Percentiles rank a stretch among this genome's conserved stretches.
Evolutionary conservation across 1,284 basidiomycete species (phyloP).

Genomic region (Tilletia caries): DNA sequence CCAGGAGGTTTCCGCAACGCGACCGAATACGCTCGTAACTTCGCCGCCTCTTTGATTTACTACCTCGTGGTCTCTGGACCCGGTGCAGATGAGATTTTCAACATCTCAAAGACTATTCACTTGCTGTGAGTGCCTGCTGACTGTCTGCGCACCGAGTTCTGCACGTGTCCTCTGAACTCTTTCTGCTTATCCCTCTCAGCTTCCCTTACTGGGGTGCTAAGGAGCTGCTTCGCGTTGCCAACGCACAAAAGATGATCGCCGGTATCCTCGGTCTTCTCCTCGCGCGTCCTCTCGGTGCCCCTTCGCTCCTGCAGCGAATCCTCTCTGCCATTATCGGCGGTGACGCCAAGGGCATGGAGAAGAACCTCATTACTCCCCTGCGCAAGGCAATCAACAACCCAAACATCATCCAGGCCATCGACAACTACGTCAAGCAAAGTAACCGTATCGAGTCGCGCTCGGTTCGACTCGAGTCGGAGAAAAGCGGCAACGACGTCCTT

Average conservation of each 20-base stretch:
- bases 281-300: constrained; percentile 49
- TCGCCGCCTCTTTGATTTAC: constrained; percentile 46
- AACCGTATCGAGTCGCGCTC: constrained; percentile 36
- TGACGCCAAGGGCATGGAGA: constrained; percentile 38
- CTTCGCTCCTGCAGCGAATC: constrained; percentile 50
- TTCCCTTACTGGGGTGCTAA: constrained; percentile 53
- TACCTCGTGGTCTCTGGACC: constrained; percentile 46
- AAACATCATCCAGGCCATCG: constrained; percentile 42
- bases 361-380: constrained; percentile 45
- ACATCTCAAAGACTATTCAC: constrained; percentile 46
- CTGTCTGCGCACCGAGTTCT: neutral
- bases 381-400: constrained; percentile 35
- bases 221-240: constrained; percentile 46
- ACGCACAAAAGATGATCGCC: constrained; percentile 49
- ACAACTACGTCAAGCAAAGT: constrained; percentile 47
- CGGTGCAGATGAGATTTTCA: constrained; percentile 43
- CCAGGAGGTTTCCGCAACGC: constrained; percentile 16
- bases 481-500: constrained; percentile 46
- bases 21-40: constrained; percentile 46
- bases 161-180: too few relatives aligned
- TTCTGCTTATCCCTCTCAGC: neutral
- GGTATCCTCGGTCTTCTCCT: constrained; percentile 45
- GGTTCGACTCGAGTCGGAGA: constrained; percentile 30
- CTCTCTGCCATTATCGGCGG: constrained; percentile 43
- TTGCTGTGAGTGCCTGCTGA: constrained; percentile 21